Conservation (phyloP, 805 yeast species). For the Suhomyces emberorum region DNA sequence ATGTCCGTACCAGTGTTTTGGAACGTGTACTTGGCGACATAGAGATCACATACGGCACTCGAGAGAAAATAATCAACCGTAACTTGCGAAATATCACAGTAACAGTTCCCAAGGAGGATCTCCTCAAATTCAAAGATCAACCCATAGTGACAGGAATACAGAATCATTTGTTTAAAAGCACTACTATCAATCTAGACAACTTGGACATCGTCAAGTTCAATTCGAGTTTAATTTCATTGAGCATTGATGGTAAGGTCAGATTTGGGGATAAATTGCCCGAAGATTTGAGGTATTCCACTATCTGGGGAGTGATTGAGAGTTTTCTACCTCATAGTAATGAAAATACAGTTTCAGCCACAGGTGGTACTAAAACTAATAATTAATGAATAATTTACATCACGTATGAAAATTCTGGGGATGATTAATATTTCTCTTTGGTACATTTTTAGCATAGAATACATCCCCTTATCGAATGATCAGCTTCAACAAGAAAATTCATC, state of each 20-base stretch:
- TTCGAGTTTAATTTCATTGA: constrained; percentile 16
- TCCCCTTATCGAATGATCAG: too few relatives aligned
- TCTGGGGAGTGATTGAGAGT: constrained; percentile 12
- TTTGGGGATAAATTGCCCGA: constrained; percentile 9
- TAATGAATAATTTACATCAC: too few relatives aligned
- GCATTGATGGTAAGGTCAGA: constrained; percentile 23
- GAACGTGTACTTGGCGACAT: constrained; percentile 8
- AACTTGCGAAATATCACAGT: constrained; percentile 20
- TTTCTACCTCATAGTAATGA: too few relatives aligned
- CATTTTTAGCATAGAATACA: too few relatives aligned
- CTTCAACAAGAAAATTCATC: too few relatives aligned
- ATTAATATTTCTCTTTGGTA: too few relatives aligned
- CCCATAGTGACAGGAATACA: constrained; percentile 15
- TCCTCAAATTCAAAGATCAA: constrained; percentile 4
- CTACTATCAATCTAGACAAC: constrained; percentile 20
- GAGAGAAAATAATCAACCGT: constrained; percentile 10
- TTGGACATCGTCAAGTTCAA: constrained; percentile 18
- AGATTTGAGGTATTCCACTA: constrained; percentile 6
- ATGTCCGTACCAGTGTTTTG: not conserved
- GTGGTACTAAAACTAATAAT: too few relatives aligned
- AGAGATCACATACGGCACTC: constrained; percentile 9
- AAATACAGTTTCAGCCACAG: too few relatives aligned
- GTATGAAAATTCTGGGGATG: too few relatives aligned
- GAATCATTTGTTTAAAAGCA: constrained; percentile 16
- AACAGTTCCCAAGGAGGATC: constrained; percentile 20